phyloP scores from a whole-genome alignment of 805 yeast genomes.

The Spathaspora arborariae region DNA sequence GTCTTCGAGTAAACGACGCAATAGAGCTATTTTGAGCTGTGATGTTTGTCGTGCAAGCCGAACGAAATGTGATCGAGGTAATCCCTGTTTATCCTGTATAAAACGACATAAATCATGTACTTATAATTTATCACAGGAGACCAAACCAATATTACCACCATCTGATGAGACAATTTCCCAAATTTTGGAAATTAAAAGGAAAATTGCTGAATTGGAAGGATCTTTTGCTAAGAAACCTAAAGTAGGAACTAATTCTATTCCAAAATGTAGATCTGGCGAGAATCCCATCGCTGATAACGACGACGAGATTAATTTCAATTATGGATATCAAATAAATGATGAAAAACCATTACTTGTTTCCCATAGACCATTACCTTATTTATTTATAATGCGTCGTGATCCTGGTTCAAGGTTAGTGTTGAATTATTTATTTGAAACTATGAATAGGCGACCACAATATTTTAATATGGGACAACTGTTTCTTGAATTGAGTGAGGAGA shows the following conservation, averaged over 20 bases:
- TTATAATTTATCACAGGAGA: conserved; percentile 2
- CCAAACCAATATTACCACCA: conserved; percentile 1
- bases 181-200: conserved; percentile 1
- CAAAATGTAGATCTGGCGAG: not conserved
- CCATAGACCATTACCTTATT: conserved; percentile 6
- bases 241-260: not conserved
- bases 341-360: not conserved
- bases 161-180: not conserved
- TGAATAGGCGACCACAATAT: not conserved
- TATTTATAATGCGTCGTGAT: conserved; percentile 6
- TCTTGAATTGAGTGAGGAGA: not conserved
- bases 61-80: conserved; percentile 15
- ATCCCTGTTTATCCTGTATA: conserved; percentile 14
- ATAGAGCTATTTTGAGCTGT: conserved; percentile 16
- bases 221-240: not conserved
- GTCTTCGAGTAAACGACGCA: conserved; percentile 9
- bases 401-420: conserved; percentile 5
- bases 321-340: conserved; percentile 2
- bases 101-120: conserved; percentile 7
- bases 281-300: not conserved
- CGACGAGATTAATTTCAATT: conserved; percentile 4
- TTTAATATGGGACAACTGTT: not conserved
- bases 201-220: conserved; percentile 1
- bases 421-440: conserved; percentile 2
- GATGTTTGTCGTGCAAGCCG: conserved; percentile 14